Percentiles rank a stretch among this genome's conserved stretches.
Conservation (phyloP, 257 asterid species). For the Solanum sejunctum region DNA sequence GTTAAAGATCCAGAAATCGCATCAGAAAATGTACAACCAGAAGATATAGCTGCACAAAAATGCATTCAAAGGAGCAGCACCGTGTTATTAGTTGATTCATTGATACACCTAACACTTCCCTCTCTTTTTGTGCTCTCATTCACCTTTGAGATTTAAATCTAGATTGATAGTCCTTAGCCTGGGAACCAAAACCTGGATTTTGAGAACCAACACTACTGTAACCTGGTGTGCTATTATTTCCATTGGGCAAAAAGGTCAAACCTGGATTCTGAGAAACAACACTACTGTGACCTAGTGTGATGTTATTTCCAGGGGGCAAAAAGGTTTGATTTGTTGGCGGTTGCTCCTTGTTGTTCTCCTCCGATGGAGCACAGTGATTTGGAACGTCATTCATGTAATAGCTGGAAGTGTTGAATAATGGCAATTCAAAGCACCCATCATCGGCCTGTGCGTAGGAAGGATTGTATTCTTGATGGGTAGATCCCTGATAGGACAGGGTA, state of each 20-base stretch:
- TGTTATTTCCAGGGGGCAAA: constrained; percentile 7
- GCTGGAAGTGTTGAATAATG: constrained; percentile 7
- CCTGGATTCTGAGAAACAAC: constrained; percentile 15
- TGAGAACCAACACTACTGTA: constrained; percentile 15
- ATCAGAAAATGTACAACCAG: not conserved
- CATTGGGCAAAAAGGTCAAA: constrained; percentile 10
- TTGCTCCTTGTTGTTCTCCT: constrained; percentile 7
- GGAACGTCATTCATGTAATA: constrained; percentile 19
- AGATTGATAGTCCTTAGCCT: constrained; percentile 22
- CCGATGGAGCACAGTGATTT: constrained; percentile 2
- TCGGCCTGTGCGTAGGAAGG: not conserved
- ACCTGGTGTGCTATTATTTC: constrained; percentile 11
- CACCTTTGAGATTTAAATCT: constrained; percentile 15
- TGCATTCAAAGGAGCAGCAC: not conserved
- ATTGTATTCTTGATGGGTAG: constrained; percentile 4
- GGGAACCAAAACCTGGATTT: constrained; percentile 10
- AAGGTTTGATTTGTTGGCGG: constrained; percentile 7
- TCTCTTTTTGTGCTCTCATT: not conserved
- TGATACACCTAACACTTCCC: not conserved
- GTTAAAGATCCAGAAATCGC: not conserved
- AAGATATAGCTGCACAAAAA: not conserved
- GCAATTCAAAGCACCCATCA: not conserved
- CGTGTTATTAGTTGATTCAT: not conserved
- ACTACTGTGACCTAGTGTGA: constrained; percentile 14
- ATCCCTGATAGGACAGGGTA: constrained; percentile 1